Conservation (phyloP, 23 red algal genomes). For the Gracilariopsis chorda region DNA sequence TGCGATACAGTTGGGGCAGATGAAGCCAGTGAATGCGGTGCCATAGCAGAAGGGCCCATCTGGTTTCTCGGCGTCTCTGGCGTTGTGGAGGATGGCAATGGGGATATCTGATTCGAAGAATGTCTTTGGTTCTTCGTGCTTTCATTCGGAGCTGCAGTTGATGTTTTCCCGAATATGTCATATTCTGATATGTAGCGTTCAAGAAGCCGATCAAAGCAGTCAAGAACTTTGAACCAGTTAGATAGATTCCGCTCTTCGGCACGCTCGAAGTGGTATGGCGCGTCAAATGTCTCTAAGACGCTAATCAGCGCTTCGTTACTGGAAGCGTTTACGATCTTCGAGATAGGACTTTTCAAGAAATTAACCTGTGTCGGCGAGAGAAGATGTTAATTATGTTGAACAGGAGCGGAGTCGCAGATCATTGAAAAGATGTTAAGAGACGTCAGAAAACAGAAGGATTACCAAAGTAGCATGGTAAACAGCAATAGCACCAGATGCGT, state of each 20-base stretch:
- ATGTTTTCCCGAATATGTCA: constrained; percentile 32
- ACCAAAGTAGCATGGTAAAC: not conserved
- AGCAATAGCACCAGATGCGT: not conserved
- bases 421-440: not conserved
- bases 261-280: constrained; percentile 67
- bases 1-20: too few species aligned
- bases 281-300: constrained; percentile 35
- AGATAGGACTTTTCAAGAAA: constrained; percentile 33
- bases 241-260: constrained; percentile 61
- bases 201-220: constrained; percentile 63
- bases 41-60: not conserved
- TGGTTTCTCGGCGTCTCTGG: not conserved
- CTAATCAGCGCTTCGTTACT: constrained; percentile 17
- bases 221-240: constrained; percentile 69
- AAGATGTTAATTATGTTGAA: not conserved
- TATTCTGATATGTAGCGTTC: constrained; percentile 36
- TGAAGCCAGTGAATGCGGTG: not conserved
- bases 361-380: not conserved
- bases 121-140: not conserved
- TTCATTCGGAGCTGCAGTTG: not conserved
- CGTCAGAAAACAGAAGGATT: not conserved
- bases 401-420: not conserved
- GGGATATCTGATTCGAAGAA: not conserved
- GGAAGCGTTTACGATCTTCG: constrained; percentile 28
- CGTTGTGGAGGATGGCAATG: not conserved